phyloP scores from a whole-genome alignment of 2,329 filamentous ascomycete species.

The Alternaria rosae region DNA sequence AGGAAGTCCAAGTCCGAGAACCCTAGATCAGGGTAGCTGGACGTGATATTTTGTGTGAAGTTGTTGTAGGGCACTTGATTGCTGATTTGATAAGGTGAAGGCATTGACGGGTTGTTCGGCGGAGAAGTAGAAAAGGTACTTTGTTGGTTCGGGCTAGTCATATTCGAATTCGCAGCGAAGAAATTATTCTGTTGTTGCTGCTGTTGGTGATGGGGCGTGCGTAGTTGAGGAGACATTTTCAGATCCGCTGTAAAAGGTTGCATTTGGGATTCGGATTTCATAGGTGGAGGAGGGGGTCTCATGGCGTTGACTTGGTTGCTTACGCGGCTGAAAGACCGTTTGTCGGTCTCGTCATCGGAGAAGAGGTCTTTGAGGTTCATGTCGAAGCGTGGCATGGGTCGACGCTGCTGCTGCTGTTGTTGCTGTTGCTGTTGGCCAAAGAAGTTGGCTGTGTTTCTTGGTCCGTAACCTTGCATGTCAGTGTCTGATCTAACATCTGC shows the following conservation, averaged over 20 bases:
- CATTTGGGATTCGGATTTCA: slow-evolving; percentile 35
- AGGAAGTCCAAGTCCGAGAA: slow-evolving; percentile 64
- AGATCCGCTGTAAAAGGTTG: slow-evolving; percentile 36
- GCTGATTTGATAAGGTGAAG: slow-evolving; percentile 42
- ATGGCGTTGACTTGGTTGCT: slow-evolving; percentile 46
- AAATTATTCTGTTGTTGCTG: slow-evolving; percentile 16
- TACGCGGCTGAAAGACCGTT: slow-evolving; percentile 48
- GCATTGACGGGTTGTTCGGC: slow-evolving; percentile 7
- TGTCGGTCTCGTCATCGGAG: slow-evolving; percentile 50
- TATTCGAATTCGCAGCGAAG: slow-evolving; percentile 18
- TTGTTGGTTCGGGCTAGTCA: slow-evolving; percentile 26
- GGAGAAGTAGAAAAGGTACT: slow-evolving; percentile 16
- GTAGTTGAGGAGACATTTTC: slow-evolving; percentile 48
- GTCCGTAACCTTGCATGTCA: slow-evolving; percentile 39
- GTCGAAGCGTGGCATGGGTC: slow-evolving; percentile 65
- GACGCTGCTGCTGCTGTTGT: slow-evolving; percentile 29
- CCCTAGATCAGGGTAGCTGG: slow-evolving; percentile 42
- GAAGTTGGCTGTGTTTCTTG: slow-evolving; percentile 23
- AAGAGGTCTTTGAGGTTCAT: slow-evolving; percentile 52
- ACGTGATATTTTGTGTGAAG: slow-evolving; percentile 38
- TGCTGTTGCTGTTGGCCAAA: slow-evolving; percentile 24
- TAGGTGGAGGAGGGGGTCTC: slow-evolving; percentile 39
- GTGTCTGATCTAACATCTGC: slow-evolving; percentile 45
- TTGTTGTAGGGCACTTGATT: slow-evolving; percentile 37
- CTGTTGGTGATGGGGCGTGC: slow-evolving; percentile 23